Percentiles rank a stretch among this genome's conserved stretches.
These are phyloP conservation scores for Amauroascus verrucosus DNA, from an alignment of 2,329 filamentous ascomycete genomes.

Conservation along the genomic window DNA sequence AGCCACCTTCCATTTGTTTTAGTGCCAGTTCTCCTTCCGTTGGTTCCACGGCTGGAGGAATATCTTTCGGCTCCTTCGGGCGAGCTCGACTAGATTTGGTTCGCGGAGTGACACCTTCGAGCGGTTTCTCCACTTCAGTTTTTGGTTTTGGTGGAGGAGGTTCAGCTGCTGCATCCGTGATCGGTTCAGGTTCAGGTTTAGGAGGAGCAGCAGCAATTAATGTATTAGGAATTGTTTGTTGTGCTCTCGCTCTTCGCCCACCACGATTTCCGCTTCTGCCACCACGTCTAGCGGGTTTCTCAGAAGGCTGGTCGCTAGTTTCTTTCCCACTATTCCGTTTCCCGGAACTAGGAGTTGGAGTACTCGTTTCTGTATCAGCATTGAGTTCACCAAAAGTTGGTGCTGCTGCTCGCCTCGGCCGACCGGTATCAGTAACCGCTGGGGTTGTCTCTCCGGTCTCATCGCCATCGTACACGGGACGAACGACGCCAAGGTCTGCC, in stretches of 20 bases:
- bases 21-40: slow-evolving; percentile 17
- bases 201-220: slow-evolving; percentile 20
- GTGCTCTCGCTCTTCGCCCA: slow-evolving; percentile 28
- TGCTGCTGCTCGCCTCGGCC: slow-evolving; percentile 41
- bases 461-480: slow-evolving; percentile 37
- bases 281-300: slow-evolving; percentile 30
- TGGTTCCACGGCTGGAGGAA: slow-evolving; percentile 10
- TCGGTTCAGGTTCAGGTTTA: slow-evolving; percentile 23
- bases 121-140: slow-evolving; percentile 13
- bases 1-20: slow-evolving; percentile 18
- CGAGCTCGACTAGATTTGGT: slow-evolving; percentile 12
- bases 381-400: slow-evolving; percentile 38
- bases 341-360: slow-evolving; percentile 27
- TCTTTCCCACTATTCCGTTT: slow-evolving; percentile 22
- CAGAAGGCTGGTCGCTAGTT: slow-evolving; percentile 22
- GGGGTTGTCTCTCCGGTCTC: slow-evolving; percentile 30
- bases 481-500: slow-evolving; percentile 37
- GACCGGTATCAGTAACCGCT: slow-evolving; percentile 41
- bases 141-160: slow-evolving; percentile 13
- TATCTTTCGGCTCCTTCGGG: slow-evolving; percentile 20
- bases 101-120: slow-evolving; percentile 3
- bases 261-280: slow-evolving; percentile 27
- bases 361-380: slow-evolving; percentile 25
- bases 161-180: slow-evolving; percentile 18
- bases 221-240: slow-evolving; percentile 20